These are phyloP conservation scores for Mycena belliarum DNA, from an alignment of 768 basidiomycete species.

Conservation along the genomic window DNA sequence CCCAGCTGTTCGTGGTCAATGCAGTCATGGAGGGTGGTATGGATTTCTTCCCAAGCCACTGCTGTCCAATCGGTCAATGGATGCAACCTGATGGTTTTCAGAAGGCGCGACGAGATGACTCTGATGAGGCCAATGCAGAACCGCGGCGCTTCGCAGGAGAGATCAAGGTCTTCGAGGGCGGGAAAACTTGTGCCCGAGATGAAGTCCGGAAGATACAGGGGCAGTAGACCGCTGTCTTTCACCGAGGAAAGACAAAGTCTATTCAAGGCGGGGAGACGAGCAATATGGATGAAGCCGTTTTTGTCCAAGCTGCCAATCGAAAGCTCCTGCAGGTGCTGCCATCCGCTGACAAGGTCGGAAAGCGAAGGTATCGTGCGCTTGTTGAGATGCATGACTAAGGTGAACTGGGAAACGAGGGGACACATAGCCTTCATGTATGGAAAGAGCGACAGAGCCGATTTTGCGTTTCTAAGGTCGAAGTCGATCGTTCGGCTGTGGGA, in stretches of 20 bases:
- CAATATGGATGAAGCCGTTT: not conserved
- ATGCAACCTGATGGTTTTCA: not conserved
- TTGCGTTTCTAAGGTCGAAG: not conserved
- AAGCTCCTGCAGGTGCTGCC: constrained; percentile 4
- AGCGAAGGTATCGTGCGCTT: not conserved
- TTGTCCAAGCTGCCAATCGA: constrained; percentile 1
- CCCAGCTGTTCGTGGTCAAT: not conserved
- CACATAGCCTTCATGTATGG: constrained; percentile 7
- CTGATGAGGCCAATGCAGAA: constrained; percentile 5
- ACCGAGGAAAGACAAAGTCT: not conserved
- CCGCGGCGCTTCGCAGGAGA: not conserved
- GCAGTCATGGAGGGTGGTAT: constrained; percentile 5
- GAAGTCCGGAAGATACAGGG: constrained; percentile 3
- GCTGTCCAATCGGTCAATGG: constrained; percentile 5
- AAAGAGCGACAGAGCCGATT: not conserved
- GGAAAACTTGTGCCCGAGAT: constrained; percentile 1
- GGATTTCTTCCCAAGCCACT: constrained; percentile 2
- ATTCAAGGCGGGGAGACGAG: not conserved
- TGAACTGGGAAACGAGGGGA: not conserved
- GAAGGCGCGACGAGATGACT: constrained; percentile 6
- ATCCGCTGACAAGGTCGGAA: constrained; percentile 10
- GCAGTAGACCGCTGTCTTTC: not conserved
- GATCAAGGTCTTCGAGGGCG: not conserved
- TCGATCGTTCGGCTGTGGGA: not conserved
- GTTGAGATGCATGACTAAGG: not conserved